Conservation (phyloP, 140 eudicot species). For the Bidens hawaiensis region DNA sequence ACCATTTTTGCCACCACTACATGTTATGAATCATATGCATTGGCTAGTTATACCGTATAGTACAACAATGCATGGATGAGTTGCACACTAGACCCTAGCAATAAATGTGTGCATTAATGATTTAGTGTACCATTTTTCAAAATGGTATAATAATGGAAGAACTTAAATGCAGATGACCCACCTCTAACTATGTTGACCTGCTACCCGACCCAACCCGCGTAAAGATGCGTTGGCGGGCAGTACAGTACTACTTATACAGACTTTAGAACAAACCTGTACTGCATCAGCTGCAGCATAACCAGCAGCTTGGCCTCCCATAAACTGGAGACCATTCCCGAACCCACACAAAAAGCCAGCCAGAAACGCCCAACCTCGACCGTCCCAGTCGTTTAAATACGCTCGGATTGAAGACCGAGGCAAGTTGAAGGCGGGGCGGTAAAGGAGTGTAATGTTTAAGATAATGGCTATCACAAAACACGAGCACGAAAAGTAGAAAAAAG, state of each 20-base stretch:
- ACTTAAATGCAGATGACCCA: no score
- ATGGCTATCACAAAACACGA: conserved; percentile 73
- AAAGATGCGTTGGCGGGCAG: no score
- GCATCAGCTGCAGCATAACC: conserved; percentile 99
- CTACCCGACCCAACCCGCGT: no score
- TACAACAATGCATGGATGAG: background rate
- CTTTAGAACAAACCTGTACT: conserved; percentile 56
- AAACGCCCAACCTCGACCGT: conserved; percentile 95
- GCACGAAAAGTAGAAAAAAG: conserved; percentile 89
- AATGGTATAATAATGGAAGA: no score
- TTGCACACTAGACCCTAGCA: background rate
- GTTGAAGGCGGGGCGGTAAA: conserved; percentile 61
- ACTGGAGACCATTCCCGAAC: conserved; percentile 91
- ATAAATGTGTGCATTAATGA: no score
- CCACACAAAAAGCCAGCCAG: conserved; percentile 87
- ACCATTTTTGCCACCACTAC: no score
- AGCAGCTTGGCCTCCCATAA: conserved; percentile 99
- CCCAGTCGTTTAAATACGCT: conserved; percentile 65
- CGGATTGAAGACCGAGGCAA: conserved; percentile 62
- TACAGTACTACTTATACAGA: no score
- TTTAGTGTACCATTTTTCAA: no score
- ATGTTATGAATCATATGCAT: no score
- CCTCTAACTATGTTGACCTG: no score
- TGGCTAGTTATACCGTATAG: no score
- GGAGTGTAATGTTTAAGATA: conserved; percentile 57